Percentiles rank a stretch among this genome's conserved stretches.
Evolutionary conservation across 1,284 basidiomycete species (phyloP).

Genomic region (Leccinum pachyderme): DNA sequence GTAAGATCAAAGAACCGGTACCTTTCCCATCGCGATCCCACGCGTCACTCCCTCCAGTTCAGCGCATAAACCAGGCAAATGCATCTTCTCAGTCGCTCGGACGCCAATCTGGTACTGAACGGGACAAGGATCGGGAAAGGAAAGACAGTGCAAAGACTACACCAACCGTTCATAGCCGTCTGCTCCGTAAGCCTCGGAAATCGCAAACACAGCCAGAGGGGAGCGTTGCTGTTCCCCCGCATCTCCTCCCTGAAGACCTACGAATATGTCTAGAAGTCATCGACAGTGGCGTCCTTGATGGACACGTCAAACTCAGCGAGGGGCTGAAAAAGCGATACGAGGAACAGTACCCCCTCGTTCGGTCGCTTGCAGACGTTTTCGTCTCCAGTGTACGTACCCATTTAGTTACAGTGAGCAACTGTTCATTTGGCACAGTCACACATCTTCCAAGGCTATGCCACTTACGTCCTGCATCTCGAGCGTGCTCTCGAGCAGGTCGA

Average conservation of each 20-base stretch:
- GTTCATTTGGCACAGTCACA: conserved; percentile 61
- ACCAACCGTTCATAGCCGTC: conserved; percentile 41
- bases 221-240: conserved; percentile 60
- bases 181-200: conserved; percentile 68
- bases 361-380: conserved; percentile 90
- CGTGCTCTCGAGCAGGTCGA: conserved; percentile 86
- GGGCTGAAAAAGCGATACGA: conserved; percentile 85
- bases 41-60: conserved; percentile 73
- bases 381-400: conserved; percentile 76
- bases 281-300: conserved; percentile 79
- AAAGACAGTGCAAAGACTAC: conserved; percentile 49
- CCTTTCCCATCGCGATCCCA: conserved; percentile 80
- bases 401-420: conserved; percentile 4
- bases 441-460: conserved; percentile 88
- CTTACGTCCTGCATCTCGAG: conserved; percentile 90
- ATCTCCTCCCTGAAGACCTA: conserved; percentile 82
- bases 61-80: conserved; percentile 45
- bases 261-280: conserved; percentile 83
- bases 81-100: conserved; percentile 69
- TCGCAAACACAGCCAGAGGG: conserved; percentile 51
- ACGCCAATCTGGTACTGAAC: conserved; percentile 57
- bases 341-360: conserved; percentile 89
- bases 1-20: conserved; percentile 40
- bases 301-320: conserved; percentile 80
- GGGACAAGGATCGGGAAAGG: conserved; percentile 50